Evolutionary conservation across 2,329 filamentous ascomycete species (phyloP).

Genomic region (Plectosphaerella plurivora): DNA sequence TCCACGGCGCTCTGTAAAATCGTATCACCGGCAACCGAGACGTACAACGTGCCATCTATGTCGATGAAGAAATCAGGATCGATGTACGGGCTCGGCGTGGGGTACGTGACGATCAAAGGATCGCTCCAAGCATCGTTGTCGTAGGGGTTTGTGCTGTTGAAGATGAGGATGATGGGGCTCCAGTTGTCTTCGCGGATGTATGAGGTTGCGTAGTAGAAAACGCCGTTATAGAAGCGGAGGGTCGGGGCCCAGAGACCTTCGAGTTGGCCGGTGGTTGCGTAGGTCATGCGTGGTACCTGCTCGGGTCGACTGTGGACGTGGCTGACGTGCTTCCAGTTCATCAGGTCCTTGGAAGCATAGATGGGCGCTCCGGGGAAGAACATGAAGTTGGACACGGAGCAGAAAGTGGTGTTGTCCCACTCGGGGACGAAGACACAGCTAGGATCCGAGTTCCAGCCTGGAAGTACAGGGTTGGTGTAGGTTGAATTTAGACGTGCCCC

Average conservation of each 20-base stretch:
- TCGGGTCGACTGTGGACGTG: constrained; percentile 32
- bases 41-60: constrained; percentile 42
- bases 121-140: constrained; percentile 34
- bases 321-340: constrained; percentile 38
- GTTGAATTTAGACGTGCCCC: constrained; percentile 12
- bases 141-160: constrained; percentile 34
- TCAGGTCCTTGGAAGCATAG: constrained; percentile 44
- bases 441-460: constrained; percentile 45
- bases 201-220: constrained; percentile 39
- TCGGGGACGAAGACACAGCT: constrained; percentile 33
- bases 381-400: constrained; percentile 46
- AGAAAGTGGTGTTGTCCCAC: constrained; percentile 40
- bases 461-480: constrained; percentile 37
- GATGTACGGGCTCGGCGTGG: constrained; percentile 19
- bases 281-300: constrained; percentile 31
- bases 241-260: constrained; percentile 43
- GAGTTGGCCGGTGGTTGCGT: constrained; percentile 20
- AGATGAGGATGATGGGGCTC: constrained; percentile 30
- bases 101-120: constrained; percentile 25
- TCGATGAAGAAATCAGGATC: constrained; percentile 52
- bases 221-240: constrained; percentile 32
- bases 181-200: constrained; percentile 28
- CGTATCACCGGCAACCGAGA: constrained; percentile 18
- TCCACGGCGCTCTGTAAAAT: constrained; percentile 25
- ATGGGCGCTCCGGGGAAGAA: constrained; percentile 48